Evolutionary conservation across 257 asterid genomes (phyloP).

Genomic region (Solanum etuberosum): DNA sequence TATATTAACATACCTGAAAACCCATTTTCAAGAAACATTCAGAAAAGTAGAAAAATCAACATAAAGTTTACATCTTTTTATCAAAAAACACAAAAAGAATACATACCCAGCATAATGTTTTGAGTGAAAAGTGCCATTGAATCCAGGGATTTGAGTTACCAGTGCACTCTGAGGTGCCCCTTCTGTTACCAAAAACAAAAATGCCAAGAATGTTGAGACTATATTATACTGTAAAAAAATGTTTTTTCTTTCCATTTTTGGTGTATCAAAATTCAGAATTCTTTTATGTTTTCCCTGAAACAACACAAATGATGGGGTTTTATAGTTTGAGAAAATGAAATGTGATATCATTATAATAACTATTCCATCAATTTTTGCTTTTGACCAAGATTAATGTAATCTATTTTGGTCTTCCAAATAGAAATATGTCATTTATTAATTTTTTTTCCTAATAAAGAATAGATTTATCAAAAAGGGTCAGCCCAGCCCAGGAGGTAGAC

Average conservation of each 20-base stretch:
- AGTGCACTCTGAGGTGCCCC: slow-evolving; percentile 62
- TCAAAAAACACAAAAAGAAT: background rate
- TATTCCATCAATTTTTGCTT: background rate
- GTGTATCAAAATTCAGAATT: background rate
- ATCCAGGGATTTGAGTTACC: slow-evolving; percentile 59
- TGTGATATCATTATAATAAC: background rate
- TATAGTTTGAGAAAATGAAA: background rate
- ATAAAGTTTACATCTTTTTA: background rate
- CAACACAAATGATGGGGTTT: background rate
- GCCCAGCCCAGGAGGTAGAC: no score
- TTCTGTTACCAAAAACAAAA: slow-evolving; percentile 5
- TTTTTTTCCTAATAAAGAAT: no score
- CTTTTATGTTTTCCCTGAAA: background rate
- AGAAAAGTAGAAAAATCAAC: background rate
- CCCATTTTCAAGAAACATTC: background rate
- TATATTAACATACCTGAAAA: slow-evolving; percentile 53
- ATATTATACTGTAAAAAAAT: background rate
- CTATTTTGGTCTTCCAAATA: background rate
- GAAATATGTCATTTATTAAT: background rate
- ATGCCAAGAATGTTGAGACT: background rate
- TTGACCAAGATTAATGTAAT: background rate
- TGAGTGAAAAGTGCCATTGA: slow-evolving; percentile 58
- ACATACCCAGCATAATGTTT: slow-evolving; percentile 80
- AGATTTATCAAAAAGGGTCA: no score
- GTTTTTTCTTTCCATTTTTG: background rate